Evolutionary conservation across 371 early-diverging fungal species (phyloP).

Genomic region (Mucor saturninus): DNA sequence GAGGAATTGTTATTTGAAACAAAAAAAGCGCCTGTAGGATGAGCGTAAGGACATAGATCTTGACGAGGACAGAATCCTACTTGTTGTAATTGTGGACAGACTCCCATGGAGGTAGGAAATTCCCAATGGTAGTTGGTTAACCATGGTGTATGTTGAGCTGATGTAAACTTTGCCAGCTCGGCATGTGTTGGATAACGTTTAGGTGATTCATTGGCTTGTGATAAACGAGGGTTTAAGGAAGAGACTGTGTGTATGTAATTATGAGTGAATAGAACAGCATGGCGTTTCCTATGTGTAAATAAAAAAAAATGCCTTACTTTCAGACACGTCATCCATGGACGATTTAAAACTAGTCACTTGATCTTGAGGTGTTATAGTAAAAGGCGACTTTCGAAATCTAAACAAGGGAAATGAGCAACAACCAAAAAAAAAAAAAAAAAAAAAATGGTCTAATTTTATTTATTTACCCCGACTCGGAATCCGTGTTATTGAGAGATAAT

Average conservation of each 20-base stretch:
- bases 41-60: slow-evolving; percentile 14
- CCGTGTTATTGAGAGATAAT: slow-evolving; percentile 11
- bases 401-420: not conserved
- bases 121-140: not conserved
- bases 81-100: slow-evolving; percentile 20
- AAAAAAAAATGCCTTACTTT: slow-evolving; percentile 1
- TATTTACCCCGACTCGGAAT: slow-evolving; percentile 18
- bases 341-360: not conserved
- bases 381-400: slow-evolving; percentile 21
- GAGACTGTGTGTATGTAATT: not conserved
- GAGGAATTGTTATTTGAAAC: not conserved
- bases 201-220: slow-evolving; percentile 18
- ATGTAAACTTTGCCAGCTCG: not conserved
- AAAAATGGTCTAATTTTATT: too few relatives aligned
- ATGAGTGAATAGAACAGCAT: too few relatives aligned
- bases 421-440: not conserved
- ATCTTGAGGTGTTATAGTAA: slow-evolving; percentile 20
- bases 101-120: too few relatives aligned
- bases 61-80: slow-evolving; percentile 15
- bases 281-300: too few relatives aligned
- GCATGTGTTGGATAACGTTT: not conserved
- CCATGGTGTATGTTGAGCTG: slow-evolving; percentile 3
- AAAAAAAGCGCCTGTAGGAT: slow-evolving; percentile 1
- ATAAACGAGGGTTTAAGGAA: slow-evolving; percentile 13
- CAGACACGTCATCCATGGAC: slow-evolving; percentile 2